phyloP scores from a whole-genome alignment of 768 basidiomycete species.

The Flagelloscypha sp. region DNA sequence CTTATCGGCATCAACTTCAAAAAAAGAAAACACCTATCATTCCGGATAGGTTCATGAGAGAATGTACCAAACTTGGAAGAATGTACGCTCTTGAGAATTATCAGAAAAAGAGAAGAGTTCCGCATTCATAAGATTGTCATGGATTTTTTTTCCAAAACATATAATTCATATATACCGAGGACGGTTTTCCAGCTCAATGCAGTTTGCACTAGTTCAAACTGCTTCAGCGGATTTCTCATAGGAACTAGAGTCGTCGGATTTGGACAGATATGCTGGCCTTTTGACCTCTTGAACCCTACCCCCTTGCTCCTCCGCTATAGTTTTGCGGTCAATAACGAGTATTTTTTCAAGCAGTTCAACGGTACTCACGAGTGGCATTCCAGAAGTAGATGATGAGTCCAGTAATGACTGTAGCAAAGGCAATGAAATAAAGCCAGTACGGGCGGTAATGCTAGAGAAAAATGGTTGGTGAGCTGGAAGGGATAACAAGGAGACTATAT shows the following conservation, averaged over 20 bases:
- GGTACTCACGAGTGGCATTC: conserved; percentile 65
- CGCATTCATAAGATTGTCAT: too few species aligned
- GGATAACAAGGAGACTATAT: neutral
- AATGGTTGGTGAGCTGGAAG: conserved; percentile 2
- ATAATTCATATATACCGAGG: too few species aligned
- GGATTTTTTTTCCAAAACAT: too few species aligned
- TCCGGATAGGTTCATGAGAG: too few species aligned
- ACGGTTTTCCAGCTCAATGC: too few species aligned
- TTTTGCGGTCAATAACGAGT: neutral
- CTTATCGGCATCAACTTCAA: too few species aligned
- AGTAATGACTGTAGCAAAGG: conserved; percentile 59
- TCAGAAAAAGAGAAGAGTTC: too few species aligned
- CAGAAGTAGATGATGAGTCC: conserved; percentile 85
- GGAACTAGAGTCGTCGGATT: conserved; percentile 15
- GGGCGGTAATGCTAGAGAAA: conserved; percentile 74
- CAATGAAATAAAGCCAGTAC: conserved; percentile 84
- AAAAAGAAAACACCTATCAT: too few species aligned
- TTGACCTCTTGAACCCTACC: conserved; percentile 48
- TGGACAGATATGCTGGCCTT: conserved; percentile 52
- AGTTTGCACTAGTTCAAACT: too few species aligned
- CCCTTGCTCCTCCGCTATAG: conserved; percentile 67
- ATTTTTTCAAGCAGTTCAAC: conserved; percentile 1
- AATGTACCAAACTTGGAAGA: too few species aligned
- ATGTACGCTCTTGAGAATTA: too few species aligned
- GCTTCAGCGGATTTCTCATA: too few species aligned